Conservation (phyloP, 2,329 filamentous ascomycete species). For the Aspergillus unguis region DNA sequence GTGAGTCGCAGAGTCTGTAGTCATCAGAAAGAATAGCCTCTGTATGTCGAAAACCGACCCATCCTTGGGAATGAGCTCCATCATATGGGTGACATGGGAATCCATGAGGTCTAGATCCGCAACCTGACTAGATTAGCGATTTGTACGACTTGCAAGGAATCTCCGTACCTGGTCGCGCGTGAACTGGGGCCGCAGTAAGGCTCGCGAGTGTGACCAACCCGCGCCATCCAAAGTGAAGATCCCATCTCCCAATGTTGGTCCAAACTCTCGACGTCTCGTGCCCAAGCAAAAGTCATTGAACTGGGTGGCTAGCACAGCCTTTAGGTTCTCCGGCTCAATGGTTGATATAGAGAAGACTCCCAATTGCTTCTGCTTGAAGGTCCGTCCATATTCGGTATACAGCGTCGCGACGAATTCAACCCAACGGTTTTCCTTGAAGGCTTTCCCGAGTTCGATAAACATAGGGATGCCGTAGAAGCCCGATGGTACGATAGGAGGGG, state of each 20-base stretch:
- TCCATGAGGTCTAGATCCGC: slow-evolving; percentile 76
- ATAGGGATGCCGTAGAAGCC: slow-evolving; percentile 24
- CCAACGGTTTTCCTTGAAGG: slow-evolving; percentile 28
- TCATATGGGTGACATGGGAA: slow-evolving; percentile 67
- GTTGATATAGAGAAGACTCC: slow-evolving; percentile 25
- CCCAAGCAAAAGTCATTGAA: slow-evolving; percentile 82
- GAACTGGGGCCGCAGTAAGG: slow-evolving; percentile 81
- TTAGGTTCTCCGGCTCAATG: slow-evolving; percentile 62
- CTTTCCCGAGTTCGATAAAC: slow-evolving; percentile 24
- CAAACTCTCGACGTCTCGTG: slow-evolving; percentile 64
- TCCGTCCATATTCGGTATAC: slow-evolving; percentile 25
- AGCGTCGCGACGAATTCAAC: slow-evolving; percentile 27
- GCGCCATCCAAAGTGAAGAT: slow-evolving; percentile 70
- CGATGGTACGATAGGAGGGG: slow-evolving; percentile 11
- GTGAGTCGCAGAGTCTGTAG: slow-evolving; percentile 80
- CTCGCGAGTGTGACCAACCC: slow-evolving; percentile 73
- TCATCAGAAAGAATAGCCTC: slow-evolving; percentile 75
- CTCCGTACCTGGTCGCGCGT: slow-evolving; percentile 67
- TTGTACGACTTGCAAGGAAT: neutral
- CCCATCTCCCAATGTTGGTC: slow-evolving; percentile 43
- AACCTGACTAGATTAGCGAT: slow-evolving; percentile 18
- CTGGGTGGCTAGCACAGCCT: slow-evolving; percentile 77
- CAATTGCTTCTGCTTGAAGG: slow-evolving; percentile 24
- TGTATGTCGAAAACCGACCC: slow-evolving; percentile 62
- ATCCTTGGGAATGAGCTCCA: slow-evolving; percentile 56